Evolutionary conservation across 1,139 yeast genomes (phyloP), one percentile per base, ranked within the genome.

Genomic region (Kodamaea arcana): DNA sequence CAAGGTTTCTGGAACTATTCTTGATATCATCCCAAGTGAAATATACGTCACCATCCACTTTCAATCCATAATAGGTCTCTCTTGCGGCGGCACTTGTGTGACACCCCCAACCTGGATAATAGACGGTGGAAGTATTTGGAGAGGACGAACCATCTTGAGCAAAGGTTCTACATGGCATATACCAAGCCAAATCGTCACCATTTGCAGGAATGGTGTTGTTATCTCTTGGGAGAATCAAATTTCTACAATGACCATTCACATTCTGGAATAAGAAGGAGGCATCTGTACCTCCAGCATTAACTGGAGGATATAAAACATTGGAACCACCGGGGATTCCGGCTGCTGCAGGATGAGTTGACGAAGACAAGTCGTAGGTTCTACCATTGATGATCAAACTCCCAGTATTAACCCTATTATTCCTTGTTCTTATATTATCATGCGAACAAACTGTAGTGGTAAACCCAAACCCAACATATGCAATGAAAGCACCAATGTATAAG

Each of bases 201-300:
- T 71, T 67, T 41, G 66, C 61, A 1, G 97, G 97, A 40, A 90
- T 88, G 0, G 80, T 48, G 50, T 86, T 75, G 52, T 80, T 74
- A 9, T 67, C 76, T 44, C 76, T 76, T 30, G 97, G 94, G n/a
- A 63, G 71, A 39, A 92, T 83, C 39, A 92, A 67, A 18, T 80
- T 83, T 56, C 79, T 80, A 62, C 98, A 92, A 57, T 88, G 82
- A 21, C 97, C 97, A 55, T 92, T 92, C 33, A 92, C 97, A 55
- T 92, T 92, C 59, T 92, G 98, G 59, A 92, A 92, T 43, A 92
- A 64, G 44, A 92, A 83, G 1, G 94, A 75, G 1, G 86, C 96
- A 58, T 92, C 97, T 62, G 60, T 76, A 11, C 95, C 96, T 31
- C 95, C 97, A 9, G 95, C 96, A 54, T 80, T 76, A 29, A 80